Percentiles rank a stretch among this genome's conserved stretches.
These are phyloP conservation scores for Kazachstania bromeliacearum DNA, from an alignment of 805 yeast species.

Conservation along the genomic window DNA sequence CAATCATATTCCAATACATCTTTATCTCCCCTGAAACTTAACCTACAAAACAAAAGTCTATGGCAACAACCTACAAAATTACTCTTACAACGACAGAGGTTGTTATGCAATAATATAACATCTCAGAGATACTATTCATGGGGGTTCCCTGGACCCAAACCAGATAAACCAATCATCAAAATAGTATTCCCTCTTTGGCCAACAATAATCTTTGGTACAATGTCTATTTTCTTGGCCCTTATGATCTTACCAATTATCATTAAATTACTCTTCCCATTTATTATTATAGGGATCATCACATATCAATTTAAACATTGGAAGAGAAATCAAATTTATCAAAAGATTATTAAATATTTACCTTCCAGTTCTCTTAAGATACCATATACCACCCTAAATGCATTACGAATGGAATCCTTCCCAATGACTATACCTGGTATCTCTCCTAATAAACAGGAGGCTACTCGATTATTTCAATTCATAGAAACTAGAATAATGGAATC, in stretches of 20 bases:
- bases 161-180: too few species aligned
- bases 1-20: too few species aligned
- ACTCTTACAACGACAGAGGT: too few species aligned
- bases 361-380: slow-evolving; percentile 10
- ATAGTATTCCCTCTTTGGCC: too few species aligned
- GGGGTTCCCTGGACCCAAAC: too few species aligned
- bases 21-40: too few species aligned
- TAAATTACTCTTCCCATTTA: slow-evolving; percentile 17
- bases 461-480: slow-evolving; percentile 5
- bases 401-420: slow-evolving; percentile 11
- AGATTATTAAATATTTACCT: slow-evolving; percentile 12
- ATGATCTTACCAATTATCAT: slow-evolving; percentile 11
- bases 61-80: too few species aligned
- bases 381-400: slow-evolving; percentile 11
- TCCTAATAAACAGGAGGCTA: not conserved
- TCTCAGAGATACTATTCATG: too few species aligned
- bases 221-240: slow-evolving; percentile 5
- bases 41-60: too few species aligned
- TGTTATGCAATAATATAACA: too few species aligned
- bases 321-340: slow-evolving; percentile 9
- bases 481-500: slow-evolving; percentile 18
- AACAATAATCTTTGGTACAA: slow-evolving; percentile 10
- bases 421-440: not conserved
- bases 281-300: slow-evolving; percentile 12
- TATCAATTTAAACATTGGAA: slow-evolving; percentile 22